Evolutionary conservation across 2,329 filamentous ascomycete species (phyloP).

Genomic region (Emydomyces testavorans): DNA sequence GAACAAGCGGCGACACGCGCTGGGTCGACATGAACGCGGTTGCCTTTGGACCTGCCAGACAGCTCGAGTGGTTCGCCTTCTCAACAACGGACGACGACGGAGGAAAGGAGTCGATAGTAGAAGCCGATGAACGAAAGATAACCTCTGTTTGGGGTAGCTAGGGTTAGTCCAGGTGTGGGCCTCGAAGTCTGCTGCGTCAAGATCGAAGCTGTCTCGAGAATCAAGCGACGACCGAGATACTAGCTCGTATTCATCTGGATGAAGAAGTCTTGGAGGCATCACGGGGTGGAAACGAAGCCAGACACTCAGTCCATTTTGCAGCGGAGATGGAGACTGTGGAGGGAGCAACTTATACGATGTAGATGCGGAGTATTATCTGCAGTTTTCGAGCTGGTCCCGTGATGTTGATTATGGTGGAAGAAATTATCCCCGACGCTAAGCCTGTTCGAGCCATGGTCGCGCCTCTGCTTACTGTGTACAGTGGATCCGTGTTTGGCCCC

Average conservation of each 20-base stretch:
- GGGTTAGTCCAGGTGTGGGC: conserved; percentile 25
- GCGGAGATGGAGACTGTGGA: not conserved
- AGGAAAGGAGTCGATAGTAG: conserved; percentile 22
- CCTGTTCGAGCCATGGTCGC: too few species aligned
- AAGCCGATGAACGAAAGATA: conserved; percentile 23
- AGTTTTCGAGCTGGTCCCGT: too few species aligned
- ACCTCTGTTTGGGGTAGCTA: conserved; percentile 19
- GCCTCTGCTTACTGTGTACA: too few species aligned
- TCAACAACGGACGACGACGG: conserved; percentile 22
- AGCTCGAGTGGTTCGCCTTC: not conserved
- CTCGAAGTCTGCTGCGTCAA: conserved; percentile 35
- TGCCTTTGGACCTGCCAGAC: conserved; percentile 2
- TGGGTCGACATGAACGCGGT: conserved; percentile 20
- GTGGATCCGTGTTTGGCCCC: too few species aligned
- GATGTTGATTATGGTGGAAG: too few species aligned
- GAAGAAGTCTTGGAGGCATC: conserved; percentile 24
- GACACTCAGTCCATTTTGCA: not conserved
- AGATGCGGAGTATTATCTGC: not conserved
- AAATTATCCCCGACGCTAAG: too few species aligned
- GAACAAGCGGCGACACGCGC: conserved; percentile 24
- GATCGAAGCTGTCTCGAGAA: conserved; percentile 32
- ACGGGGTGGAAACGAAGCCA: not conserved
- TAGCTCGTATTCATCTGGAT: conserved; percentile 35
- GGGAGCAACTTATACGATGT: not conserved
- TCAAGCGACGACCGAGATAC: conserved; percentile 31